Evolutionary conservation across 139 green algal genomes (phyloP), one percentile per base, ranked within the genome.

Genomic region (Picochlorum sp.): DNA sequence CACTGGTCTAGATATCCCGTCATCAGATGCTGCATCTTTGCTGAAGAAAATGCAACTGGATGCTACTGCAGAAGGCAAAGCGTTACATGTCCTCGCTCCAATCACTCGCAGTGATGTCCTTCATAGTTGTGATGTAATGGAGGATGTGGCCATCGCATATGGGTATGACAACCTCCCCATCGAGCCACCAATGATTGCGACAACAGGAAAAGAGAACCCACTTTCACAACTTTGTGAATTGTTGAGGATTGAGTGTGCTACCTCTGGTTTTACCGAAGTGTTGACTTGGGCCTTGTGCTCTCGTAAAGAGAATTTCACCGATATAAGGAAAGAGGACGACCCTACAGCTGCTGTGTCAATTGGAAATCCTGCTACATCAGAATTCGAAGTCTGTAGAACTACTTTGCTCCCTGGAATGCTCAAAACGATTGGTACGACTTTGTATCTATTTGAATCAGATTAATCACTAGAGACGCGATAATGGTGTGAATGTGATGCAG

Each of bases 121-220:
- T 66, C 93, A 98, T 59, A 80, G 88, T 9, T 96, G 87, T 61
- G 94, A 99, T 70, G 84, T 99, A 31, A 86, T 92, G 80, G 94
- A 99, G 82, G 93, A 98, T 70, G 90, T 98, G 60, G 94, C 94
- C 4, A 99, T 99, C 60, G 90, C 94, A 11, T 88, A 95, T 69
- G 94, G 94, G 26, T 99, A 92, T 85, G 98, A 98, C 78, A 97
- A 99, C 79, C 82, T 98, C 13, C 26, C 50, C 2, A 78, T 76
- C 63, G 80, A 45, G 10, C 70, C 91, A 16, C 81, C 86, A 6
- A 57, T 64, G 16, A 90, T 83, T 3, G 65, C 78, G 11, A 90
- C 85, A 0, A 34, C 34, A 20, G 94, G 89, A 4, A 67, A 71
- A 23, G 87, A 97, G 81, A 85, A 94, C 66, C 90, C 92, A 1